A percentile compares a stretch with the other conserved stretches of the same genome.
Conservation (phyloP, 768 basidiomycete genomes). For the Neoboletus brunneissimus region DNA sequence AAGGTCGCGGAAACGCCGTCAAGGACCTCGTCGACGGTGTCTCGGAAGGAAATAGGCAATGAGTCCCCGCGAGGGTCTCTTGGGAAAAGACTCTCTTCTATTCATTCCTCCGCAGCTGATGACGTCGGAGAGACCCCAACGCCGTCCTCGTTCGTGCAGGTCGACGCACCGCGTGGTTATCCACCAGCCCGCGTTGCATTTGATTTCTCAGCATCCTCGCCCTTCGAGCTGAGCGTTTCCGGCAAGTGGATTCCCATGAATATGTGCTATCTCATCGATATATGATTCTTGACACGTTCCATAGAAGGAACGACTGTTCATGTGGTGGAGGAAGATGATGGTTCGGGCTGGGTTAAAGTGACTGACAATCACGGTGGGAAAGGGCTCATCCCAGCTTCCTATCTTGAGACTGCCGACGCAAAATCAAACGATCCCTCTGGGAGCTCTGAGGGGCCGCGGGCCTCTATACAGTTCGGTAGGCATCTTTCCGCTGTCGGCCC, state of each 20-base stretch:
- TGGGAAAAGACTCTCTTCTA: slow-evolving; percentile 4
- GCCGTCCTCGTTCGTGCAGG: slow-evolving; percentile 56
- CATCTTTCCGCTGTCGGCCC: background rate
- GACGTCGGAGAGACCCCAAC: slow-evolving; percentile 36
- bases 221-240: slow-evolving; percentile 69
- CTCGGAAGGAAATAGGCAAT: slow-evolving; percentile 30
- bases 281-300: slow-evolving; percentile 12
- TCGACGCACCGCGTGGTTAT: slow-evolving; percentile 37
- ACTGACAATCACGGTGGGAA: slow-evolving; percentile 51
- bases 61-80: slow-evolving; percentile 7
- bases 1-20: slow-evolving; percentile 26
- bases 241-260: slow-evolving; percentile 40
- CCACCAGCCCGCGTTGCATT: slow-evolving; percentile 64
- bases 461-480: slow-evolving; percentile 53
- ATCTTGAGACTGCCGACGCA: slow-evolving; percentile 48
- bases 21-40: slow-evolving; percentile 34
- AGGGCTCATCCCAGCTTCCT: slow-evolving; percentile 84
- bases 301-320: slow-evolving; percentile 63
- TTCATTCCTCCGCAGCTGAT: slow-evolving; percentile 6
- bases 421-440: slow-evolving; percentile 13
- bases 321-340: slow-evolving; percentile 78
- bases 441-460: slow-evolving; percentile 26
- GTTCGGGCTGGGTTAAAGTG: slow-evolving; percentile 86
- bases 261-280: slow-evolving; percentile 6
- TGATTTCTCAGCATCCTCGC: slow-evolving; percentile 70